Percentiles rank a stretch among this genome's conserved stretches.
Conservation (phyloP, 2,329 filamentous ascomycete genomes). For the Verticillium nubilum region DNA sequence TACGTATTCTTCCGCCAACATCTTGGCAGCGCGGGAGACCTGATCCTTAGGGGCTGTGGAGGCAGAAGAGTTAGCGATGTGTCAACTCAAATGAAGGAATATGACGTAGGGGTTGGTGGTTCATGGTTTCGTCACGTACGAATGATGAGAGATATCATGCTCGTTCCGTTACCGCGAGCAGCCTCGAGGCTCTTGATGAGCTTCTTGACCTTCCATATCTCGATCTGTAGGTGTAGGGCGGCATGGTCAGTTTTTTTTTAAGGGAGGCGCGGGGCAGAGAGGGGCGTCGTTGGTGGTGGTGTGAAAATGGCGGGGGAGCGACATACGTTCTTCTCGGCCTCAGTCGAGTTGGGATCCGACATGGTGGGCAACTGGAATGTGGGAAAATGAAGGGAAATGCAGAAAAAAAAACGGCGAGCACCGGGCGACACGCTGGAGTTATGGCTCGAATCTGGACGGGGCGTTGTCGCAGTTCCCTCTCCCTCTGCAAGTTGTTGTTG, state of each 20-base stretch:
- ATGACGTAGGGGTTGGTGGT: constrained; percentile 3
- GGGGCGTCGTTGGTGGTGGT: constrained; percentile 1
- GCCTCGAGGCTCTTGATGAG: constrained; percentile 97
- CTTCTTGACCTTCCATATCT: constrained; percentile 99
- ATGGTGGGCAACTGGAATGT: constrained; percentile 53
- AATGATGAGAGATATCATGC: constrained; percentile 99
- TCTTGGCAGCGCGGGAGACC: constrained; percentile 92
- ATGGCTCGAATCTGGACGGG: background rate
- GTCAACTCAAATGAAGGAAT: background rate
- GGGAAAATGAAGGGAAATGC: background rate
- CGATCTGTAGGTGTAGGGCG: constrained; percentile 42
- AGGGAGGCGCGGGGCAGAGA: constrained; percentile 12
- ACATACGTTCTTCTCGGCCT: constrained; percentile 92
- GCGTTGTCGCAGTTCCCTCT: background rate
- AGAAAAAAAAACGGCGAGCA: background rate
- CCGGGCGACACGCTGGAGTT: background rate
- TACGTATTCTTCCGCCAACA: constrained; percentile 99
- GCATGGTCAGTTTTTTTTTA: constrained; percentile 12
- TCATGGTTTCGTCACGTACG: constrained; percentile 46
- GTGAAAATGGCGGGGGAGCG: constrained; percentile 4
- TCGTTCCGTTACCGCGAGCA: constrained; percentile 95
- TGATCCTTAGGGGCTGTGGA: constrained; percentile 88
- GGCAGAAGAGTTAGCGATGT: background rate
- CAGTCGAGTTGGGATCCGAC: constrained; percentile 81
- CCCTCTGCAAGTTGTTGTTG: background rate